These are phyloP conservation scores for Amanita muscaria DNA, from an alignment of 768 basidiomycete species.

Conservation along the genomic window DNA sequence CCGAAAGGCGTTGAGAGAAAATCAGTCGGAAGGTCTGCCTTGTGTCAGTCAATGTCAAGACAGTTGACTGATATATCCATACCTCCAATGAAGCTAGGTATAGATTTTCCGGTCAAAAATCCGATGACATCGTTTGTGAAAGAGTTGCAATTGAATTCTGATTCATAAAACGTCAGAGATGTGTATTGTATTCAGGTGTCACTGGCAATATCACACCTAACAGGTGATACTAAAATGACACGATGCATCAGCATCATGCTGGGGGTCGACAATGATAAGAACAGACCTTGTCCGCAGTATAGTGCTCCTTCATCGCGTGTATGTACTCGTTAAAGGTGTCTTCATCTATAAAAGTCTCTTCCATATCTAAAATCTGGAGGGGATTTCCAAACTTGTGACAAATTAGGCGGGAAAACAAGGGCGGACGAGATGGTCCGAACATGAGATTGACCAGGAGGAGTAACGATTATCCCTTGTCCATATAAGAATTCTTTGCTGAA, in stretches of 20 bases:
- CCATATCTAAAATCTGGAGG: slow-evolving; percentile 61
- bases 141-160: slow-evolving; percentile 93
- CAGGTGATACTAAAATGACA: slow-evolving; percentile 63
- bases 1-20: slow-evolving; percentile 90
- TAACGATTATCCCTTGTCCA: slow-evolving; percentile 74
- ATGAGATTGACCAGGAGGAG: slow-evolving; percentile 73
- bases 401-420: background rate
- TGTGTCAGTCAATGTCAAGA: background rate
- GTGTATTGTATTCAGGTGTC: too few relatives aligned
- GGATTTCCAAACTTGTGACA: slow-evolving; percentile 62
- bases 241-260: background rate
- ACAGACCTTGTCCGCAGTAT: slow-evolving; percentile 82
- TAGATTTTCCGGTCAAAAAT: slow-evolving; percentile 76
- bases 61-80: slow-evolving; percentile 11
- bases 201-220: slow-evolving; percentile 41
- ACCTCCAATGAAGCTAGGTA: slow-evolving; percentile 82
- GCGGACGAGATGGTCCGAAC: slow-evolving; percentile 35
- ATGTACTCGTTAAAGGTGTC: slow-evolving; percentile 85
- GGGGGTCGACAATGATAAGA: background rate
- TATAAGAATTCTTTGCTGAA: slow-evolving; percentile 86
- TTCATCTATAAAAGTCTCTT: slow-evolving; percentile 73
- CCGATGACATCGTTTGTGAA: slow-evolving; percentile 86
- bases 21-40: slow-evolving; percentile 64
- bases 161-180: background rate
- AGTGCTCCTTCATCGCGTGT: slow-evolving; percentile 61